Conservation (phyloP, 495 filamentous ascomycete genomes). For the Tuber indicum region DNA sequence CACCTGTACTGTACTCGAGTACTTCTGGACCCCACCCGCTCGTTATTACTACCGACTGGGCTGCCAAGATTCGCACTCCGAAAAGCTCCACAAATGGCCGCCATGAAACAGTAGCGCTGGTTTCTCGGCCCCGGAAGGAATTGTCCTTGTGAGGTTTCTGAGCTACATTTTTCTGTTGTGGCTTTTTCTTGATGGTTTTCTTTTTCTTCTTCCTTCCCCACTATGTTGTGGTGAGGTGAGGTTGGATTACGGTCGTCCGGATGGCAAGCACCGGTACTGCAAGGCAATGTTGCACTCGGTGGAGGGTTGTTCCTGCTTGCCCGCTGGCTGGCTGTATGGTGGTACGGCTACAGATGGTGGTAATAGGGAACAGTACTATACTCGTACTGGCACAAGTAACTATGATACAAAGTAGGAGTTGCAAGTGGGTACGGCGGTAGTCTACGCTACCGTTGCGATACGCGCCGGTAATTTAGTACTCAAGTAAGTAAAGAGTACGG, state of each 20-base stretch:
- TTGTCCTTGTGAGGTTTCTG: neutral
- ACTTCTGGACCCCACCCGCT: too few species aligned
- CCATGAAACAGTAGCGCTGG: neutral
- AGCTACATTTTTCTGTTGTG: neutral
- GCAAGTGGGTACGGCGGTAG: neutral
- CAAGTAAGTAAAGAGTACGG: neutral
- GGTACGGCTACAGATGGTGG: neutral
- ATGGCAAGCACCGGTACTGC: neutral
- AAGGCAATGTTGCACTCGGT: neutral
- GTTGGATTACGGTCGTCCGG: neutral
- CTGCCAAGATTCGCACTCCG: too few species aligned
- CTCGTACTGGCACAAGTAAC: neutral
- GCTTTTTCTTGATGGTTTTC: neutral
- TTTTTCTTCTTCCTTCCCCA: neutral
- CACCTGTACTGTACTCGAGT: too few species aligned
- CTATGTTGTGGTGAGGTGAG: neutral
- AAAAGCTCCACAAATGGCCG: too few species aligned
- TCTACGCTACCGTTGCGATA: neutral
- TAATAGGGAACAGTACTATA: neutral
- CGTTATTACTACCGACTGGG: too few species aligned
- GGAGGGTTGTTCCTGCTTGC: neutral
- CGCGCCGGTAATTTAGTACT: neutral
- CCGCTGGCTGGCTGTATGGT: neutral
- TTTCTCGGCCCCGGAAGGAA: neutral
- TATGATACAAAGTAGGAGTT: neutral